Evolutionary conservation across 2,329 filamentous ascomycete species (phyloP), one percentile per base, ranked within the genome.

Genomic region (Cladophialophora yegresii): DNA sequence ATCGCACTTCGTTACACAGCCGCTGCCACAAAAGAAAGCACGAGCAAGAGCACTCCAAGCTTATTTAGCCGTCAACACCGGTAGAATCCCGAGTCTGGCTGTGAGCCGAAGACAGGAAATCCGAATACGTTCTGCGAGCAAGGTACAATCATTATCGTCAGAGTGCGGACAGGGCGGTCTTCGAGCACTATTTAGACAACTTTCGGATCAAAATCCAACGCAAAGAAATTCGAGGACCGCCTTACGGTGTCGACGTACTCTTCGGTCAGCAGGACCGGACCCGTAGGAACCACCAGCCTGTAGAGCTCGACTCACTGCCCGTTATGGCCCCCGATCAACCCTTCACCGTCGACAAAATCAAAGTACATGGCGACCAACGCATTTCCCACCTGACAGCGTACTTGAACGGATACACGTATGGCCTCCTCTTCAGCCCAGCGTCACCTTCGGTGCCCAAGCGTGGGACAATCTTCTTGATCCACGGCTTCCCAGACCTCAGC

Each of bases 401-500:
- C 58, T 79, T 93, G 63, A 87, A 89, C 70, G 89, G 88, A 69
- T 83, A 85, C 71, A 90, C 81, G 36, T 96, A 95, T 79, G 85
- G 82, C 55, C 87, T 86, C 70, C 75, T 87, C 32, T 79, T 83
- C 67, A 82, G 80, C 47, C 75, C 78, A 1, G 51, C 83, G 0
- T 73, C 72, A 70, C 77, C 72, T 54, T 73, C 54, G 6, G 59
- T 61, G 12, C 61, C 77, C n/a, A 80, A 77, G 69, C 81, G 76
- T 66, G 80, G 78, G 30, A 86, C 83, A 0, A 78, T 86, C 16
- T 81, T 87, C 66, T 76, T 87, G 63, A 81, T 90, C 73, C 89
- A 92, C 77, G 93, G 93, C 69, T 96, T 88, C 78, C 93, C 93
- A 0, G 92, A 96, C 77, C 78, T 95, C 20, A 85, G 86, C 8